Evolutionary conservation across 2,329 filamentous ascomycete genomes (phyloP).

Genomic region (Ceratocystis smalleyi): DNA sequence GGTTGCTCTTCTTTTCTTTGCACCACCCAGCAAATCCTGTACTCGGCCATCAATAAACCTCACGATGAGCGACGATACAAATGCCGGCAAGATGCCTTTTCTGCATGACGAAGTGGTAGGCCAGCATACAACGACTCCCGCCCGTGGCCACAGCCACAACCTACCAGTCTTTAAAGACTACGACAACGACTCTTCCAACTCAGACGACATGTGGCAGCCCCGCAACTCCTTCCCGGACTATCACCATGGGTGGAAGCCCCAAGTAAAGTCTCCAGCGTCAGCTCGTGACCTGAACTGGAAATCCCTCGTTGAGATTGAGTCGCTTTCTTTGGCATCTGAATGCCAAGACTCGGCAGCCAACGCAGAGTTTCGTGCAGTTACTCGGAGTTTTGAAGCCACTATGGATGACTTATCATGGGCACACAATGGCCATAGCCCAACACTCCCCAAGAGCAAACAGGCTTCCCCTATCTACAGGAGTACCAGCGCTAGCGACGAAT

Average conservation of each 20-base stretch:
- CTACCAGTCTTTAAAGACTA: not conserved
- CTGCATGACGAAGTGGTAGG: not conserved
- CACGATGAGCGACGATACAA: not conserved
- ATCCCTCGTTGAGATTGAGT: not conserved
- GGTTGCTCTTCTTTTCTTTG: not conserved
- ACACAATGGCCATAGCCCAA: not conserved
- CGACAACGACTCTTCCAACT: not conserved
- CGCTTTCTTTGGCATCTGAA: not conserved
- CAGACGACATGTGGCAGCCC: not conserved
- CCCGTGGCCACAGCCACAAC: not conserved
- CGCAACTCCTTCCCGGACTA: not conserved
- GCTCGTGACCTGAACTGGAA: not conserved
- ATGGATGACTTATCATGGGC: not conserved
- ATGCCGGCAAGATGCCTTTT: not conserved
- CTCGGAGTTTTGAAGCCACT: not conserved
- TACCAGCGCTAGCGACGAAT: not conserved
- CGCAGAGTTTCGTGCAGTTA: not conserved
- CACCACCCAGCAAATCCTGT: not conserved
- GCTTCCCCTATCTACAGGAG: not conserved
- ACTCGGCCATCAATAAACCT: not conserved
- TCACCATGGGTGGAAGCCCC: not conserved
- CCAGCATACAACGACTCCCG: not conserved
- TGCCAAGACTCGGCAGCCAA: not conserved
- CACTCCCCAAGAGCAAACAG: not conserved
- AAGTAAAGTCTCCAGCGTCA: not conserved